Evolutionary conservation across 345 rosid species (phyloP).

Genomic region (Eucalyptus erythrocorys): DNA sequence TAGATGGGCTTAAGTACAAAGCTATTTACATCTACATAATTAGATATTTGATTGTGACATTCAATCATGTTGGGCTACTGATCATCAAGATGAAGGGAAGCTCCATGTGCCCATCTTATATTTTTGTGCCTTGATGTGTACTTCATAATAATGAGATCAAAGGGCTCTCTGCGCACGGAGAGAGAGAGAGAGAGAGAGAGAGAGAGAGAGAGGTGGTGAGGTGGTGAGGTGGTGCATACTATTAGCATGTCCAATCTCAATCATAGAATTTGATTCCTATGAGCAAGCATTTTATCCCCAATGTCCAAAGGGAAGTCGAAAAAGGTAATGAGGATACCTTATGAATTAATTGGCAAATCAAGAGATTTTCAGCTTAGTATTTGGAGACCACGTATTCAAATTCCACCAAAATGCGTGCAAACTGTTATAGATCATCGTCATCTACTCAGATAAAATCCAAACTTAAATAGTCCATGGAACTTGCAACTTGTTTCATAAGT

Average conservation of each 20-base stretch:
- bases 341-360: background rate
- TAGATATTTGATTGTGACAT: background rate
- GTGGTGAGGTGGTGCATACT: background rate
- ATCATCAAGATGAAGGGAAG: background rate
- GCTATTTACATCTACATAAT: background rate
- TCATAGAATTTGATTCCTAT: background rate
- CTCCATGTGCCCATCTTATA: background rate
- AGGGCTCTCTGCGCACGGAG: background rate
- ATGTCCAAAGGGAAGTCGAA: background rate
- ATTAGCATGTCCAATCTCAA: background rate
- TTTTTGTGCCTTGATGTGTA: background rate
- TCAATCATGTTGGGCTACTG: background rate
- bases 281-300: background rate
- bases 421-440: fast-evolving
- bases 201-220: background rate
- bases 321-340: background rate
- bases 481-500: background rate
- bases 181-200: background rate
- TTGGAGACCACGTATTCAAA: background rate
- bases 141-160: background rate
- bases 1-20: background rate
- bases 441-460: background rate
- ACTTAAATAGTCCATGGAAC: fast-evolving
- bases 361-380: background rate
- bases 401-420: background rate